A percentile compares a stretch with the other conserved stretches of the same genome.
Conservation (phyloP, 139 green algal genomes). For the Picochlorum costavermella region DNA sequence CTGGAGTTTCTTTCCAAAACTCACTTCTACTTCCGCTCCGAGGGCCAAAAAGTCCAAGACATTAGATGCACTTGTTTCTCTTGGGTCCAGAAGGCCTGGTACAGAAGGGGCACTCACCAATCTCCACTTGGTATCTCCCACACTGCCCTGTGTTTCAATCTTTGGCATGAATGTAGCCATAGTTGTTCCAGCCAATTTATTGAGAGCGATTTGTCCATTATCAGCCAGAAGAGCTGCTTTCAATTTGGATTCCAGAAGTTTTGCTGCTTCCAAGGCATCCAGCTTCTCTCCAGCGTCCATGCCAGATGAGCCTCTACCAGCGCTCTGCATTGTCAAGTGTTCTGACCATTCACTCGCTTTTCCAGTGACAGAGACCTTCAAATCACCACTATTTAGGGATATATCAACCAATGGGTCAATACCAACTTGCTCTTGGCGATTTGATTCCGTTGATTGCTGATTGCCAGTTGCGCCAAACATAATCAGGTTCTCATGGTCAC, state of each 20-base stretch:
- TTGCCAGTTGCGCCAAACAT: constrained; percentile 61
- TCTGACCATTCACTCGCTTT: constrained; percentile 63
- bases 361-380: constrained; percentile 55
- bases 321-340: constrained; percentile 42
- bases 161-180: constrained; percentile 84
- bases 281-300: constrained; percentile 24
- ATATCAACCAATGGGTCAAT: constrained; percentile 63
- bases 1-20: constrained; percentile 55
- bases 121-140: constrained; percentile 63
- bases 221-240: constrained; percentile 74
- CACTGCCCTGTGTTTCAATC: constrained; percentile 81
- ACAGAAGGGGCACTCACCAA: constrained; percentile 79
- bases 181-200: constrained; percentile 73
- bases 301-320: neutral
- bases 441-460: constrained; percentile 26
- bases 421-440: constrained; percentile 9
- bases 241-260: constrained; percentile 88
- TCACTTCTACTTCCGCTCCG: constrained; percentile 88
- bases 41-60: constrained; percentile 50
- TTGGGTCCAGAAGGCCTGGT: constrained; percentile 46
- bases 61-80: constrained; percentile 35
- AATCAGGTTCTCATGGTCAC: constrained; percentile 77
- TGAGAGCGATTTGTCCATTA: constrained; percentile 87
- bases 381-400: constrained; percentile 55
- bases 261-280: constrained; percentile 57